Evolutionary conservation across 2,329 filamentous ascomycete genomes (phyloP).

Genomic region (Apiospora arundinis): DNA sequence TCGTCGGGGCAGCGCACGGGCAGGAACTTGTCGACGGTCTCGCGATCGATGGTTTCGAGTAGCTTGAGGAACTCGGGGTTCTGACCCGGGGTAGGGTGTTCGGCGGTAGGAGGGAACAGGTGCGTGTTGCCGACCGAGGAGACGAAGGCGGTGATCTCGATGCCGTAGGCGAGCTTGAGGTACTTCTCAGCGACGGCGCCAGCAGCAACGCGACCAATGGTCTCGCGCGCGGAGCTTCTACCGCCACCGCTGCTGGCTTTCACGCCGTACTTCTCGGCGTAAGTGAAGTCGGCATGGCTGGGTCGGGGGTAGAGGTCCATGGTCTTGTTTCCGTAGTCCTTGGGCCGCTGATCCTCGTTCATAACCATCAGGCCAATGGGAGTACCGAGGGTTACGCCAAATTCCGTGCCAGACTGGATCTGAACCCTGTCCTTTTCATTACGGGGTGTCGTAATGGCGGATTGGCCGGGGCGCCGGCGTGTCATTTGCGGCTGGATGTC

Average conservation of each 20-base stretch:
- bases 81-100: conserved; percentile 71
- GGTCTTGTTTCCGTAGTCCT: conserved; percentile 88
- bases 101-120: conserved; percentile 74
- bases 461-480: conserved; percentile 87
- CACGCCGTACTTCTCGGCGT: conserved; percentile 95
- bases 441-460: conserved; percentile 86
- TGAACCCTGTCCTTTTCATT: conserved; percentile 91
- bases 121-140: conserved; percentile 82
- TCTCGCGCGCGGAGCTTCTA: conserved; percentile 90
- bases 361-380: conserved; percentile 86
- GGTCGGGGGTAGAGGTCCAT: conserved; percentile 93
- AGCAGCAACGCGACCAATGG: conserved; percentile 89
- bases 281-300: conserved; percentile 95
- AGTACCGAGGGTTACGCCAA: conserved; percentile 86
- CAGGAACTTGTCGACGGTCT: conserved; percentile 81
- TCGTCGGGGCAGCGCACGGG: conserved; percentile 86
- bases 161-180: conserved; percentile 76
- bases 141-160: conserved; percentile 92
- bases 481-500: conserved; percentile 97
- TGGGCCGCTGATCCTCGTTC: conserved; percentile 92
- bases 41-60: conserved; percentile 73
- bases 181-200: conserved; percentile 95
- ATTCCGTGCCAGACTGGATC: conserved; percentile 92
- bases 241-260: conserved; percentile 92
- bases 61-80: conserved; percentile 83